phyloP scores from a whole-genome alignment of 176 grass and related monocot genomes.

The Hsuehochloa calcarea region DNA sequence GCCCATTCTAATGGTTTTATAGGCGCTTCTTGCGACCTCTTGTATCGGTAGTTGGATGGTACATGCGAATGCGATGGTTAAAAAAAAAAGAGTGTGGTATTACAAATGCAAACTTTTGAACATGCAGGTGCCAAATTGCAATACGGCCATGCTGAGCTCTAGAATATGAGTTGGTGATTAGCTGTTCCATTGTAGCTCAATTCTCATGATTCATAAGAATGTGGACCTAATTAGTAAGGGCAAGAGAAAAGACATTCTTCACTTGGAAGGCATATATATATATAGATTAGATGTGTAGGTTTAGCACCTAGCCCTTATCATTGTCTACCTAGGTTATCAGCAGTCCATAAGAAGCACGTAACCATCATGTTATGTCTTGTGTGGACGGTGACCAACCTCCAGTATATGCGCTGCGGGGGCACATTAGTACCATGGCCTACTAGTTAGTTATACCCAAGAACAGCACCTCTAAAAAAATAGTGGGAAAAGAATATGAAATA shows the following conservation, averaged over 20 bases:
- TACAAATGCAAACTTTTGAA: not conserved
- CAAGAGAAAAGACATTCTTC: constrained; percentile 32
- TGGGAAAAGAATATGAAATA: constrained; percentile 7
- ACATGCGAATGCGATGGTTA: not conserved
- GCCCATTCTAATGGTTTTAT: not conserved
- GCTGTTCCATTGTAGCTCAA: not conserved
- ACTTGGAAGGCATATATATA: constrained; percentile 41
- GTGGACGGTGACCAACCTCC: not conserved
- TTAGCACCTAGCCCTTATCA: constrained; percentile 25
- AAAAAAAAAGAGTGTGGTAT: not conserved
- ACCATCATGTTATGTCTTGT: constrained; percentile 19
- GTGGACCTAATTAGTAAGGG: constrained; percentile 6
- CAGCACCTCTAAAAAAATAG: not conserved
- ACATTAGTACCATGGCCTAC: constrained; percentile 18
- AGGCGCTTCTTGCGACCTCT: not conserved
- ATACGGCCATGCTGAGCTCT: not conserved
- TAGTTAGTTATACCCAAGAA: not conserved
- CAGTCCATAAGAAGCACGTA: constrained; percentile 5
- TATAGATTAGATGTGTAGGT: not conserved
- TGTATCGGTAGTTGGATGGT: not conserved
- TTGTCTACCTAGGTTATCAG: constrained; percentile 18
- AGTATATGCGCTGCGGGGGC: not conserved
- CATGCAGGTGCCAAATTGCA: not conserved
- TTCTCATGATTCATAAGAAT: not conserved
- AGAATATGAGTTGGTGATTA: not conserved